Percentiles rank a stretch among this genome's conserved stretches.
Evolutionary conservation across 306 rosid species (phyloP).

Genomic region (Ammopiptanthus mongolicus): DNA sequence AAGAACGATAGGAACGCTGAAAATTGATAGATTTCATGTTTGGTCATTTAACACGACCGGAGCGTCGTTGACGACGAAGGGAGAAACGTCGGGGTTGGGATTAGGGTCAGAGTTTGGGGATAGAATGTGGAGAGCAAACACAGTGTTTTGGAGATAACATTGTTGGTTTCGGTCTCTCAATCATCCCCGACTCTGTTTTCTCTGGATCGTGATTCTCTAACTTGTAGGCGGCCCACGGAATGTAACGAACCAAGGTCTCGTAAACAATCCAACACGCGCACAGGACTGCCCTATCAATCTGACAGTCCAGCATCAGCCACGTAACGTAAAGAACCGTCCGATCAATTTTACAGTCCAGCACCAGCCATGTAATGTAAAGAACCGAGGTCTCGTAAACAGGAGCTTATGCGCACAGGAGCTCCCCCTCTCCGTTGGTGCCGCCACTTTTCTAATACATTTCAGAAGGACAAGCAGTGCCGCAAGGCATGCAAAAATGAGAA

Average conservation of each 20-base stretch:
- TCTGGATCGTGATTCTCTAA: too few species aligned
- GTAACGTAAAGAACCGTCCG: too few species aligned
- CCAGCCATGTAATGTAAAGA: too few species aligned
- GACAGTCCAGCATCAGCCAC: too few species aligned
- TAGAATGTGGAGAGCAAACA: slow-evolving; percentile 3
- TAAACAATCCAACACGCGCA: too few species aligned
- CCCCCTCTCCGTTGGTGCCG: too few species aligned
- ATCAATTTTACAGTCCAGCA: too few species aligned
- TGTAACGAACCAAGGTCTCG: too few species aligned
- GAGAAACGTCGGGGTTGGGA: background rate
- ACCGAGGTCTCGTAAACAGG: too few species aligned
- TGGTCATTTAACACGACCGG: background rate
- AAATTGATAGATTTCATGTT: background rate
- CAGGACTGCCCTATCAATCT: too few species aligned
- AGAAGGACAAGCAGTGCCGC: slow-evolving; percentile 60
- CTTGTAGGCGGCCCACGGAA: too few species aligned
- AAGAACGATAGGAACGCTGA: background rate
- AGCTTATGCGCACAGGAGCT: too few species aligned
- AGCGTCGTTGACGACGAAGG: background rate
- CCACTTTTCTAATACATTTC: slow-evolving; percentile 61
- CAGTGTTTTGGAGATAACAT: slow-evolving; percentile 21
- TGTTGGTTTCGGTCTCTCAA: slow-evolving; percentile 19
- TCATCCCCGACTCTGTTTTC: slow-evolving; percentile 6
- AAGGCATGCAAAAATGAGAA: slow-evolving; percentile 63
- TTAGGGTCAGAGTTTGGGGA: slow-evolving; percentile 7